Percentiles rank a stretch among this genome's conserved stretches.
Conservation (phyloP, 306 rosid species). For the Glycine soja region DNA sequence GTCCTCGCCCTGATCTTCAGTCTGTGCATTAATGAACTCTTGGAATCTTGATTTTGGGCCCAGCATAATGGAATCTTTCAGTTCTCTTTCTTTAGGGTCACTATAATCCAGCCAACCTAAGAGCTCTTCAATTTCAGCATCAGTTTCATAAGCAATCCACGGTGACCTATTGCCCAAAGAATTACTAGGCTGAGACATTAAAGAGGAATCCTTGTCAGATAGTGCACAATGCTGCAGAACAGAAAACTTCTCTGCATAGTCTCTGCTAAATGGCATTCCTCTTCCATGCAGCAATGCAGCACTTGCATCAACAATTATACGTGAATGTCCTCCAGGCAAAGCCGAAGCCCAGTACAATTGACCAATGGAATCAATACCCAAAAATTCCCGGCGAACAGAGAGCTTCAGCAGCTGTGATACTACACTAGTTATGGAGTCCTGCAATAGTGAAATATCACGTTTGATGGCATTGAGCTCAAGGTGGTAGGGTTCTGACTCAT, state of each 20-base stretch:
- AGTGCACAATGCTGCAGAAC: constrained; percentile 50
- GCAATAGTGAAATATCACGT: constrained; percentile 63
- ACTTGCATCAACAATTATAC: constrained; percentile 74
- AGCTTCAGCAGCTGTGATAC: constrained; percentile 75
- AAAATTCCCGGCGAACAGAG: constrained; percentile 79
- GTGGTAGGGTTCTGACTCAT: constrained; percentile 67
- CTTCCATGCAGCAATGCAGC: constrained; percentile 49
- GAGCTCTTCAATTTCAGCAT: constrained; percentile 74
- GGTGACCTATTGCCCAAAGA: constrained; percentile 54
- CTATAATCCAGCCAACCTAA: constrained; percentile 69
- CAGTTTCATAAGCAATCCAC: constrained; percentile 79
- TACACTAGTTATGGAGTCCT: constrained; percentile 65
- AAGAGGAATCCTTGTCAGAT: constrained; percentile 46
- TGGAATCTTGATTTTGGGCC: constrained; percentile 75
- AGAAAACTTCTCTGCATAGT: constrained; percentile 47
- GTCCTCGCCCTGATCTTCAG: constrained; percentile 57
- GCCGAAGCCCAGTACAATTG: constrained; percentile 82
- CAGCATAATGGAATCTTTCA: constrained; percentile 76
- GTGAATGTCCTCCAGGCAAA: constrained; percentile 58
- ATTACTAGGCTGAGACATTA: constrained; percentile 48
- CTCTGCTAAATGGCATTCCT: constrained; percentile 46
- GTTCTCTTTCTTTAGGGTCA: constrained; percentile 78
- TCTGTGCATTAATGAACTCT: constrained; percentile 51
- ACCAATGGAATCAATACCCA: constrained; percentile 84
- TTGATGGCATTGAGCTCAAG: constrained; percentile 75